Base-by-base conservation (phyloP, 768 basidiomycete species). In the Calocybe cyanea region DNA sequence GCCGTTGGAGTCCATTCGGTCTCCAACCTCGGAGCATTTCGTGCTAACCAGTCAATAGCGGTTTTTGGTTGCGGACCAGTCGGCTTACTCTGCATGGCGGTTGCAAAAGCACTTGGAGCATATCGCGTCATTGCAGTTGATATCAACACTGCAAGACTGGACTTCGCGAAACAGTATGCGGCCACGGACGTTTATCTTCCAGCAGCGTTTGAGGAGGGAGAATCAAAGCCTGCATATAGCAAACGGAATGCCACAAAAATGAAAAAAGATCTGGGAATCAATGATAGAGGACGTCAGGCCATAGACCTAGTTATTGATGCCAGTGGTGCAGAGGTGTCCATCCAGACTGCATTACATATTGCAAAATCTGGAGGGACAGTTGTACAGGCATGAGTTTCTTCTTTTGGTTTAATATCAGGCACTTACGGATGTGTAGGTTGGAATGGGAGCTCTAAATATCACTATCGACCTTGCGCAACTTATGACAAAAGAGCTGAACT, bases 81-180 rank as follows among this genome's bases (percentile, higher is more conserved):
- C 44, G 90, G 92, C n/a, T 69, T 95, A 21, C 78, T 96, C 17
- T 89, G 87, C 60, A 91, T 94, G 87, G 93, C 91, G 6, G 91
- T 92, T n/a, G 94, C 95, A 6, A 93, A 87, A 62, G 93, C 94
- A 2, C 72, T 95, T 38, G 93, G 92, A 28, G 95, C 92, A 2
- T 73, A 76, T 33, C 83, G 87, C 38, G 75, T 95, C 51, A 77
- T 98, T 49, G 93, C 85, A 3, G 78, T 95, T 50, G 93, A 93
- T 59, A 85, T 91, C 51, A 75, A 83, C 43, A 69, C 78, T 24
- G 64, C 73, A 21, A 84, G 94, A 30, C 81, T 98, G 38, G 77
- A 88, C 40, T 96, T 98, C 59, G 92, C 94, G 14, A 86, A 85
- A 63, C 56, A 59, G 21, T 94, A 94, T 62, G 89, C 84, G 4